Base-by-base conservation (phyloP, 805 yeast genomes). In the Maudiozyma bulderi region DNA sequence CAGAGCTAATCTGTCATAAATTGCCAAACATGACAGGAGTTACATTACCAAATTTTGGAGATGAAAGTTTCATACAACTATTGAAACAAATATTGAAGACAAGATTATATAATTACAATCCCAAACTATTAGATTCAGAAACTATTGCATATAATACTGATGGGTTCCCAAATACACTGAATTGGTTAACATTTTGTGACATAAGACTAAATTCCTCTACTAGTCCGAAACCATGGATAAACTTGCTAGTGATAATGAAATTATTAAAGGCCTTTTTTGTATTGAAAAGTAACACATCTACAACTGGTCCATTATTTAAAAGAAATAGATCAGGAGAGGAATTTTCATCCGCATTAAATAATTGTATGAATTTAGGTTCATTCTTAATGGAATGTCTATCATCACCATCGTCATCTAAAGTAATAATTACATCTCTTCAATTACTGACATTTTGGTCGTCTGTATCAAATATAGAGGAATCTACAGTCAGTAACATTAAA, bases 1-100 rank as follows among this genome's bases (percentile, higher is more conserved):
- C 75, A 20, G 70, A 71, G 6, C 70, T 71, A 48, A 55, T 79
- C 3, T 53, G 58, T 38, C 57, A 58, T 43, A 54, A 56, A 6
- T 20, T 62, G 6, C 60, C 61, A 0, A 14, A 29, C 13, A 53
- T 57, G 52, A 43, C 58, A 13, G 62, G 58, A 15, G 54, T 48
- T n/a, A 54, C 52, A 11, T 8, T 8, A 11, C 20, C 28, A 6
- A 43, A 40, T 14, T 26, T 11, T 6, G 26, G 13, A 31, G 41
- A 38, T 5, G 41, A 38, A 8, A 26, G 2, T 8, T 35, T 31
- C 8, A 35, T 14, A 4, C 33, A 5, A 26, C 28, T 37, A 28
- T 46, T 49, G 8, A 44, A 47, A 31, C 64, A 62, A 33, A 60
- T 53, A 47, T 3, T 60, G 11, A 40, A 50, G 5, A 46, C 47